Evolutionary conservation across 106 monocot species (phyloP).

Genomic region (Allium sativum): DNA sequence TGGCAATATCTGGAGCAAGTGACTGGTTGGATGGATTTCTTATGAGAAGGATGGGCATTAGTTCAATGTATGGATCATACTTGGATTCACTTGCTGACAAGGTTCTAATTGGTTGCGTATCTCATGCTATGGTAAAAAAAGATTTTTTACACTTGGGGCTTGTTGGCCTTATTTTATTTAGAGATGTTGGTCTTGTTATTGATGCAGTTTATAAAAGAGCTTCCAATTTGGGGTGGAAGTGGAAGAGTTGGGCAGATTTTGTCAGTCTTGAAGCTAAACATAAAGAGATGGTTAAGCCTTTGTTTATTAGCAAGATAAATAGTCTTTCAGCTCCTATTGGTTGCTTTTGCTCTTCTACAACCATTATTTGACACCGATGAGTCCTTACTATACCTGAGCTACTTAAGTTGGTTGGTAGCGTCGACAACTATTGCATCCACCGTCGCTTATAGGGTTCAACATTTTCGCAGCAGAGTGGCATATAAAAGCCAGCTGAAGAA

Average conservation of each 20-base stretch:
- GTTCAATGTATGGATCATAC: constrained; percentile 91
- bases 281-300: constrained; percentile 72
- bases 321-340: constrained; percentile 74
- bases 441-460: constrained; percentile 38
- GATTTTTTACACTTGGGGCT: constrained; percentile 68
- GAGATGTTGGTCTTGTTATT: constrained; percentile 67
- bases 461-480: constrained; percentile 15
- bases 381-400: constrained; percentile 49
- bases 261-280: constrained; percentile 50
- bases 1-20: constrained; percentile 70
- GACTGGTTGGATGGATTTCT: constrained; percentile 95
- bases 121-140: constrained; percentile 80
- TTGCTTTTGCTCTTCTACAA: constrained; percentile 83
- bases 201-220: constrained; percentile 80
- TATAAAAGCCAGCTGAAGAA: no score
- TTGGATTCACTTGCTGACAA: constrained; percentile 98
- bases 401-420: constrained; percentile 69
- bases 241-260: constrained; percentile 83
- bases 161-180: constrained; percentile 62
- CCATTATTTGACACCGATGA: constrained; percentile 68
- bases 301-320: constrained; percentile 89
- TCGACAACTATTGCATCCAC: constrained; percentile 46
- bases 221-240: constrained; percentile 81
- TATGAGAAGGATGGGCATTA: constrained; percentile 87
- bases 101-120: constrained; percentile 88